Base-by-base conservation (phyloP, 352 stramenopile genomes). In the Pythium dissotocum region DNA sequence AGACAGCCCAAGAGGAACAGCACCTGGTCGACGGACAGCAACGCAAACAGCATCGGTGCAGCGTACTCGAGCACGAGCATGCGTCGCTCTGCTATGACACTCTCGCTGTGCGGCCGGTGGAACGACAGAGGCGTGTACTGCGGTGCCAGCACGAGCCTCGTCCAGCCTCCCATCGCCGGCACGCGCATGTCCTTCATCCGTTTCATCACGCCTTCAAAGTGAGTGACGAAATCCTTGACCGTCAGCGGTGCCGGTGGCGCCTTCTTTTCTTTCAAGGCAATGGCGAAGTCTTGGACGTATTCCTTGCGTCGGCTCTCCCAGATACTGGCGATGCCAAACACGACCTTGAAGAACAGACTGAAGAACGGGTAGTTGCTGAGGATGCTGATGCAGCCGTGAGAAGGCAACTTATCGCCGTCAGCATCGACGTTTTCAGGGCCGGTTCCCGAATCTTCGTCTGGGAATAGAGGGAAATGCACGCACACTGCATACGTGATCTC, bases 321-420 rank as follows among this genome's bases (percentile, higher is more conserved):
- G 24, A 93, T 79, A 36, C 78, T 80, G 6, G 85, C 80, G 10
- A 93, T 89, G 0, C 87, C 85, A 36, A 87, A 91, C 8, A 94
- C 65, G 33, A 93, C 78, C 36, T 93, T 93, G 77, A 92, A 92
- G 64, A 93, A 94, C 18, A 94, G 61, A n/a, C 80, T 83, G 73
- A 94, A 94, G 65, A 93, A 94, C 28, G 87, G 87, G 56, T 90
- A 92, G 0, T 82, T 73, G 21, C 78, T 94, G 21, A 94, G 65
- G 24, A 94, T 68, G 53, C 87, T 93, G 24, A 93, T 77, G 57
- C 87, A 94, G n/a, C 82, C 87, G 32, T 91, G 81, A 7, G 78
- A 55, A 0, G 76, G 78, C 14, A 77, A 44, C 40, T 68, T 69
- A 5, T 69, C 60, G 10, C 60, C 65, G n/a, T 70, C 57, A 10